Evolutionary conservation across 2,329 filamentous ascomycete species (phyloP).

Genomic region (Xylaria sp.): DNA sequence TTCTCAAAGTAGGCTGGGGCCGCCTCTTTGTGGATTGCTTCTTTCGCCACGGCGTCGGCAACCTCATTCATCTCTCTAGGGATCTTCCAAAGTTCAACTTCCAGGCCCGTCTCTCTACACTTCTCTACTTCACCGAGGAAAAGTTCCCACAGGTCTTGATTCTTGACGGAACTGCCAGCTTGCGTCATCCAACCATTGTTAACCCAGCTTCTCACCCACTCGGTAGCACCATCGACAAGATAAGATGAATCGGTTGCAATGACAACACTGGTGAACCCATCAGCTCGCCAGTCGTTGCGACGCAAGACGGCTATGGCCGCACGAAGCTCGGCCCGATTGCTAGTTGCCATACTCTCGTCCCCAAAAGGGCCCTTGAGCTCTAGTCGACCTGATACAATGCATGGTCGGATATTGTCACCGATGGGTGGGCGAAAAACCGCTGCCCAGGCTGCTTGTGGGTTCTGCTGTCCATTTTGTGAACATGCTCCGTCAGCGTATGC

Average conservation of each 20-base stretch:
- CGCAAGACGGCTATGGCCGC: conserved; percentile 60
- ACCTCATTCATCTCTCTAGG: conserved; percentile 52
- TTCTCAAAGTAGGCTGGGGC: conserved; percentile 28
- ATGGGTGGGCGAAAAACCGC: conserved; percentile 24
- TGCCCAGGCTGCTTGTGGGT: conserved; percentile 32
- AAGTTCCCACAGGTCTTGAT: conserved; percentile 61
- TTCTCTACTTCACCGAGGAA: conserved; percentile 54
- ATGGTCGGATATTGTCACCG: conserved; percentile 22
- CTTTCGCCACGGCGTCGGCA: conserved; percentile 52
- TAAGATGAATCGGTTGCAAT: conserved; percentile 65
- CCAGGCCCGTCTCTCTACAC: conserved; percentile 45
- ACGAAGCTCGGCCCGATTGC: conserved; percentile 62
- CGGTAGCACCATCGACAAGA: conserved; percentile 56
- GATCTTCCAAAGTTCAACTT: conserved; percentile 58
- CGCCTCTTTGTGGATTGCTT: conserved; percentile 27
- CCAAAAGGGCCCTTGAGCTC: conserved; percentile 34
- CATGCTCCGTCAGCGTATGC: conserved; percentile 34
- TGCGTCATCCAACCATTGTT: conserved; percentile 56
- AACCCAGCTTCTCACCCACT: conserved; percentile 55
- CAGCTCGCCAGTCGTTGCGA: conserved; percentile 53
- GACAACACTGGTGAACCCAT: conserved; percentile 55
- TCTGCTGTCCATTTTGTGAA: conserved; percentile 30
- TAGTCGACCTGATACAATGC: conserved; percentile 29
- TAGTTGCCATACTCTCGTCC: conserved; percentile 32
- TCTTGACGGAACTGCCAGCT: conserved; percentile 52